Base-by-base conservation (phyloP, 2,329 filamentous ascomycete genomes). In the Helotiales sp. region DNA sequence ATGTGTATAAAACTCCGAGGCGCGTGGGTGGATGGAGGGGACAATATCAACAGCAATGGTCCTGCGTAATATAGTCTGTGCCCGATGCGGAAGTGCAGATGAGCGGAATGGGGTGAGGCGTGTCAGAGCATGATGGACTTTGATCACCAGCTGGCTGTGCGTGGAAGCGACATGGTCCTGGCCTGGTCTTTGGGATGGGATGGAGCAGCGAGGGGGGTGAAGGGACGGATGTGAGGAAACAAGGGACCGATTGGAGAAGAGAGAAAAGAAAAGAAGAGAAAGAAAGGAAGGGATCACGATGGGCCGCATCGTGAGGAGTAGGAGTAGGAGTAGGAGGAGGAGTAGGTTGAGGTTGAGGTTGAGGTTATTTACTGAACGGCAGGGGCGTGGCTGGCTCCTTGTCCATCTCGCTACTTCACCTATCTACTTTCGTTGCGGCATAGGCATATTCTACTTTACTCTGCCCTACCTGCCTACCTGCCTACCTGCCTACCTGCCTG, bases 1-100 rank as follows among this genome's bases (percentile, higher is more conserved):
- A 68, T 47, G 54, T 26, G 52, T 52, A 32, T 49, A 67, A n/a
- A 67, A 63, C 61, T 67, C 67, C 64, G 66, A 57, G 55, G 50
- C 54, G 40, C 45, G 55, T 59, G 54, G 43, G 22, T 30, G 17
- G 22, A 30, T 50, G 22, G 30, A 40, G 24, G 43, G 54, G 17
- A 54, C 47, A 6, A 60, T 43, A 57, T 55, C 40, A 26, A 50
- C 37, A 24, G 15, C n/a, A 37, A 40, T 54, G 50, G 61, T 66
- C 64, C 61, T 62, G 61, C 24, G 57, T 20, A 65, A 65, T 65
- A 64, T 63, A 34, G 52, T 54, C 40, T 34, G 47, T 65, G 45
- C 63, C 34, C 45, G 45, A 60, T 55, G 57, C 13, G 57, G 37
- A 43, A 26, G 28, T 43, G 7, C 22, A 45, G 37, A 60, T 32